Evolutionary conservation across 805 yeast species (phyloP), one percentile per base, ranked within the genome.

Genomic region (Saccharomyces eubayanus): DNA sequence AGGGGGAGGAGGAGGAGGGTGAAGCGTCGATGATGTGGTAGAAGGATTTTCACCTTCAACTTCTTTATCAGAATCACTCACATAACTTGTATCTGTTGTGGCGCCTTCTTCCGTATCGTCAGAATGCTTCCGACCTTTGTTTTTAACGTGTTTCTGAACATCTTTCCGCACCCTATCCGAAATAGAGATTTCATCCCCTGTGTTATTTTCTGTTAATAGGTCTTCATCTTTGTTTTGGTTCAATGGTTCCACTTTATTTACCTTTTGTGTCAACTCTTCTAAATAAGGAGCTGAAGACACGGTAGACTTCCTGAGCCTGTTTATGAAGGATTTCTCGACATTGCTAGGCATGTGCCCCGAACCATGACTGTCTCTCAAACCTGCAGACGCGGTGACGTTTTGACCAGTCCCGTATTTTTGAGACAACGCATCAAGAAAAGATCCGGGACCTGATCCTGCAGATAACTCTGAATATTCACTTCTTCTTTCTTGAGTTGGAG

Each of bases 391-490:
- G 16, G 40, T 50, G 11, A 53, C 43, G 16, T 57, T 58, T 51
- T 61, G 64, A 4, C 66, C 69, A 11, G 65, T 63, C 6, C 68
- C 69, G 55, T 67, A 70, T 52, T 68, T 70, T 41, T 69, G 68
- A 1, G 72, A 64, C 49, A 70, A 53, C 1, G 64, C 49, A 43
- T 62, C 71, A 12, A 70, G 59, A 49, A 70, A 69, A 12, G 72
- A 67, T 5, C 67, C 61, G 6, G 56, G 45, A 11, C 51, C 60
- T 1, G 64, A 55, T 20, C 52, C 54, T n/a, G 36, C 55, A 46
- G 52, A 49, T 45, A 31, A 29, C n/a, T 43, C 53, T 3, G 62
- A 53, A 31, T 36, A 20, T 29, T 52, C 50, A 50, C 54, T 55
- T 14, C 47, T 47, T 5, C 29, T 50, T 20, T 49, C 59, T 14